These are phyloP conservation scores for Talaromyces sp. DNA, from an alignment of 2,329 filamentous ascomycete genomes.

Conservation along the genomic window DNA sequence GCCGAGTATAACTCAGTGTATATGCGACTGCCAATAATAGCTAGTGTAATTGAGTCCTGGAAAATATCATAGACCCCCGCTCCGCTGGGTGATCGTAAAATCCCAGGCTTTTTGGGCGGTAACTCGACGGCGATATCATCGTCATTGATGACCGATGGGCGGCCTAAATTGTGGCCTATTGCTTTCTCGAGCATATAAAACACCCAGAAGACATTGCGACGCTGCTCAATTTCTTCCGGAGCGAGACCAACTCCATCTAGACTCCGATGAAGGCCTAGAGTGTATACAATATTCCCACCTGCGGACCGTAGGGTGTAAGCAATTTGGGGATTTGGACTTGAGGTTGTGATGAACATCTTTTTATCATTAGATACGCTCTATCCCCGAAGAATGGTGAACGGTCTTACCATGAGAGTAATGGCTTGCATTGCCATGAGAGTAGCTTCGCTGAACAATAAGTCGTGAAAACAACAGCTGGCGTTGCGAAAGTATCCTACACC, in stretches of 20 bases:
- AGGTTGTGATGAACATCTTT: constrained; percentile 13
- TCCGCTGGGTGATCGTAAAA: not conserved
- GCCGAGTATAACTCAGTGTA: constrained; percentile 12
- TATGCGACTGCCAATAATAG: constrained; percentile 11
- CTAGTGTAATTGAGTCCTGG: constrained; percentile 9
- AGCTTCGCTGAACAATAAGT: constrained; percentile 3
- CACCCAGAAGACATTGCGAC: constrained; percentile 15
- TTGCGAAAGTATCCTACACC: constrained; percentile 12
- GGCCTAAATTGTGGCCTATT: constrained; percentile 11
- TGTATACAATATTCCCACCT: constrained; percentile 2
- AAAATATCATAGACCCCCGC: constrained; percentile 11
- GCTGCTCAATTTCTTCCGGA: constrained; percentile 10
- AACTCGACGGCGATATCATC: constrained; percentile 15
- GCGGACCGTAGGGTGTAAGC: constrained; percentile 1
- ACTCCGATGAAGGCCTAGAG: constrained; percentile 11
- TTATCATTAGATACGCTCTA: not conserved
- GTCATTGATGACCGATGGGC: constrained; percentile 12
- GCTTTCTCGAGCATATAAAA: constrained; percentile 14
- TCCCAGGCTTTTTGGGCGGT: constrained; percentile 4
- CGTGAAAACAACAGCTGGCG: constrained; percentile 8
- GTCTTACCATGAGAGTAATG: constrained; percentile 6
- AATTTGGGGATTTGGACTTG: constrained; percentile 11
- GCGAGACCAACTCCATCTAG: constrained; percentile 2
- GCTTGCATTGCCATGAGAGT: constrained; percentile 13
- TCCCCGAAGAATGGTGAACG: not conserved